A percentile compares a stretch with the other conserved stretches of the same genome.
Evolutionary conservation across 2,329 filamentous ascomycete species (phyloP).

Genomic region (Claviceps sp.): DNA sequence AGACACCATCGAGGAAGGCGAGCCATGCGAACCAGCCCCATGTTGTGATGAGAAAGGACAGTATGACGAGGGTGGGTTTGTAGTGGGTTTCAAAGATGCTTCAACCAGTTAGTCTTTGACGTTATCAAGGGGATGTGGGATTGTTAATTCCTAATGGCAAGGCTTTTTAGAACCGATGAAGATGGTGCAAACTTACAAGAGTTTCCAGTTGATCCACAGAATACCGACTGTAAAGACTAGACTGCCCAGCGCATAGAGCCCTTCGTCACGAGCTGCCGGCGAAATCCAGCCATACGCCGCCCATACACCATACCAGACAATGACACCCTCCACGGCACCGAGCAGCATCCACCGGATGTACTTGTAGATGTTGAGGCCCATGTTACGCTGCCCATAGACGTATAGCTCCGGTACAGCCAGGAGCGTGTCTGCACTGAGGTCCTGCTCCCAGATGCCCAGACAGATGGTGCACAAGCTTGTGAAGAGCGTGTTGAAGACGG

Average conservation of each 20-base stretch:
- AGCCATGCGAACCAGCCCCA: conserved; percentile 64
- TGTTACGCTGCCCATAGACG: conserved; percentile 59
- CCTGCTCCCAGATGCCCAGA: conserved; percentile 84
- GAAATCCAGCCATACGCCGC: conserved; percentile 34
- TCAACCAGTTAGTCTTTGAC: not conserved
- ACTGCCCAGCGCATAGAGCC: conserved; percentile 60
- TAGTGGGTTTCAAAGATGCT: conserved; percentile 64
- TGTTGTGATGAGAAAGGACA: conserved; percentile 44
- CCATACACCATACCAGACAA: conserved; percentile 57
- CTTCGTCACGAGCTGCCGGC: conserved; percentile 46
- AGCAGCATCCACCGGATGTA: conserved; percentile 70
- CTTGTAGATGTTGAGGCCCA: conserved; percentile 59
- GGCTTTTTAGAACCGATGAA: no score
- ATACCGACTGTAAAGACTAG: conserved; percentile 60
- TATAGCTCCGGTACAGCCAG: conserved; percentile 91
- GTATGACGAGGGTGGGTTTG: conserved; percentile 51
- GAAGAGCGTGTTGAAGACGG: conserved; percentile 89
- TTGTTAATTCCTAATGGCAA: no score
- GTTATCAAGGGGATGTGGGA: no score
- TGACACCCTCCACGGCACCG: conserved; percentile 56
- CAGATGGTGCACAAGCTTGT: conserved; percentile 82
- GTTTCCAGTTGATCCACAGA: conserved; percentile 60
- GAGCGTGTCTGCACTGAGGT: conserved; percentile 69
- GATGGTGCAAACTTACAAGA: conserved; percentile 42
- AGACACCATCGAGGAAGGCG: conserved; percentile 52